phyloP scores from a whole-genome alignment of 192 early-diverging fungal genomes.

The Endogone sp. region DNA sequence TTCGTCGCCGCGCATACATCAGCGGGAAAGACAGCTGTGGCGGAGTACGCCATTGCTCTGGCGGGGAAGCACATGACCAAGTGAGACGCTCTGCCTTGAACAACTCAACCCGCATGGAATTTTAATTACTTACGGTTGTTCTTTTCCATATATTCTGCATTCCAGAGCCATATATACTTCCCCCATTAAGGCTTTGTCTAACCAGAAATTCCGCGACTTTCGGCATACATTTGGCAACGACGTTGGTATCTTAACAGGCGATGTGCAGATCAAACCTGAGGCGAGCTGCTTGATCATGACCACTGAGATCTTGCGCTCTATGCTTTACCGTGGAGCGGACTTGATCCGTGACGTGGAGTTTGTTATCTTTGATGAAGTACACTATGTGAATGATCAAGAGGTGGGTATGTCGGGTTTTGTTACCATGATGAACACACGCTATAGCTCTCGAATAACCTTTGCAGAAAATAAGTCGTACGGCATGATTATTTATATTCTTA shows the following conservation, averaged over 20 bases:
- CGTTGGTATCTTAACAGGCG: conserved; percentile 96
- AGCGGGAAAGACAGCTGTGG: conserved; percentile 98
- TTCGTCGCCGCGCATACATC: conserved; percentile 99
- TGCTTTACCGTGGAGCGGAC: conserved; percentile 97
- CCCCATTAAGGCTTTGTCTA: conserved; percentile 97
- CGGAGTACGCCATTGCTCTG: conserved; percentile 96
- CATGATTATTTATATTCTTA: background rate
- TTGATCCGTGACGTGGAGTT: conserved; percentile 97
- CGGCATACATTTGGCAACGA: conserved; percentile 79
- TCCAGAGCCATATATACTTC: conserved; percentile 91
- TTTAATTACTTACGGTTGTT: conserved; percentile 5
- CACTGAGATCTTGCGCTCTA: conserved; percentile 95
- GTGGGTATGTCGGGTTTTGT: conserved; percentile 31
- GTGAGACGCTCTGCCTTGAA: too few species aligned
- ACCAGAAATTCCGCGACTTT: conserved; percentile 99
- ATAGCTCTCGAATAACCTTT: background rate
- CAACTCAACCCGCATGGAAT: background rate
- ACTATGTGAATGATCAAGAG: conserved; percentile 96
- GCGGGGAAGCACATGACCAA: conserved; percentile 92
- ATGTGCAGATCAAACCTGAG: conserved; percentile 95
- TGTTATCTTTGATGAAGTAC: conserved; percentile 99
- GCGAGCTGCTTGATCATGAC: conserved; percentile 99
- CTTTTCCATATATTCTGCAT: too few species aligned
- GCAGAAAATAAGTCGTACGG: background rate
- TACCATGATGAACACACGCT: background rate